These are phyloP conservation scores for Rhazya stricta DNA, from an alignment of 257 asterid species.

Conservation along the genomic window DNA sequence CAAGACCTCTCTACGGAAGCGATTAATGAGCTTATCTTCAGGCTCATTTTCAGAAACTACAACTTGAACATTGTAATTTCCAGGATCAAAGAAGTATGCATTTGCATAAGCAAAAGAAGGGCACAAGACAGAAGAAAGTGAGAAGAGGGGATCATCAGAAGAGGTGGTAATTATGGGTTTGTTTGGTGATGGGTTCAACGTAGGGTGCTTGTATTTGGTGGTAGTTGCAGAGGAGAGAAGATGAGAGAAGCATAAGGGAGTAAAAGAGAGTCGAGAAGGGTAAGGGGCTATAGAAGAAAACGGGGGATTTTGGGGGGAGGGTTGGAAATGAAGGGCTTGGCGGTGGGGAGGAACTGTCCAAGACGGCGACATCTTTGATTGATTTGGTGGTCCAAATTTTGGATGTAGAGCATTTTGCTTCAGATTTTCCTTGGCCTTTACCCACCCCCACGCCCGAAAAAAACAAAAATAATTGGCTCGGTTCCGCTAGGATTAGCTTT, in stretches of 20 bases:
- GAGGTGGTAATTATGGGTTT: neutral
- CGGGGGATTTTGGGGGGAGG: neutral
- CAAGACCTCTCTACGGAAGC: conserved; percentile 43
- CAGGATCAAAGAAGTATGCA: conserved; percentile 31
- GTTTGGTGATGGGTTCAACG: neutral
- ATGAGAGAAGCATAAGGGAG: neutral
- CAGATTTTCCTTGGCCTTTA: too few species aligned
- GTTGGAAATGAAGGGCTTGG: neutral
- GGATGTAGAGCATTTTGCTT: too few species aligned
- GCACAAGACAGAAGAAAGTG: conserved; percentile 23
- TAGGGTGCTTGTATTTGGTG: neutral
- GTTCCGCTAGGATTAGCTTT: too few species aligned
- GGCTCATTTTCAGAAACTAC: conserved; percentile 35
- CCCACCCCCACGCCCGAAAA: too few species aligned
- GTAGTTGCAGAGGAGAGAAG: neutral
- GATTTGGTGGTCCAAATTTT: neutral
- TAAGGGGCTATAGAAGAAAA: neutral
- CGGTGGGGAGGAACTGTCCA: neutral
- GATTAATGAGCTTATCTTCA: conserved; percentile 37
- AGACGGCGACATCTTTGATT: neutral
- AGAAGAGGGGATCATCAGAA: neutral
- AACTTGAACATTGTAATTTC: conserved; percentile 39
- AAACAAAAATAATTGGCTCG: too few species aligned
- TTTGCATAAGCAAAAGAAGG: conserved; percentile 43
- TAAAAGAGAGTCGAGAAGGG: conserved; percentile 5